Base-by-base conservation (phyloP, 768 basidiomycete species). In the Suillus brevipes region DNA sequence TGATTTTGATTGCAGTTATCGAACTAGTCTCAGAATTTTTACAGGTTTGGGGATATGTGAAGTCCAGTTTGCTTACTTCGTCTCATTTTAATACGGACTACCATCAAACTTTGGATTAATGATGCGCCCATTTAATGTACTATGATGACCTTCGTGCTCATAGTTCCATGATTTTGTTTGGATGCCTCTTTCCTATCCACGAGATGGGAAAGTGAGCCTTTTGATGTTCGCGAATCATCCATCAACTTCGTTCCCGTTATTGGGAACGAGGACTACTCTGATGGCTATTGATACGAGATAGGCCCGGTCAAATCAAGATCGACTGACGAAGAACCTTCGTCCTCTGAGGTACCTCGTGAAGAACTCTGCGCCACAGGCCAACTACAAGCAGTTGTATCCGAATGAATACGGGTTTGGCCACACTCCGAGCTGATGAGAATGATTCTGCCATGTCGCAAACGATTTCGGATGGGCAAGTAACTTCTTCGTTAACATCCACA, bases 41-140 rank as follows among this genome's bases (percentile, higher is more conserved):
- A 42, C 66, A 75, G 74, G 34, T 75, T 75, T 49, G 74, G 68
- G 59, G 69, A 77, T 38, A 37, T 68, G 60, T 75, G 63, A 65
- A 57, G 36, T 59, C 25, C 18, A 59, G 8, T 5, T 42, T 28
- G 18, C 40, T 28, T 28, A 57, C 37, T 38, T 58, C 18, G 18
- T 23, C 37, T 57, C 25, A 38, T 40, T 18, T 28, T 58, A 25
- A 58, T 42, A 31, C 3, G 38, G 12, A 40, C 18, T 10, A 38
- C 23, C 23, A 58, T 58, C 14, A 16, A 57, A 57, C 56, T 37
- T 59, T 59, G 58, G 25, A 42, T 28, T 31, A 59, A 59, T 58
- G 25, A 58, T 42, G 40, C 4, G 25, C 38, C 40, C 40, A 31
- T 52, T 31, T 13, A 10, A 59, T 59, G 25, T 42, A 59, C 25